Base-by-base conservation (phyloP, 768 basidiomycete genomes). In the Gloeophyllum trabeum region DNA sequence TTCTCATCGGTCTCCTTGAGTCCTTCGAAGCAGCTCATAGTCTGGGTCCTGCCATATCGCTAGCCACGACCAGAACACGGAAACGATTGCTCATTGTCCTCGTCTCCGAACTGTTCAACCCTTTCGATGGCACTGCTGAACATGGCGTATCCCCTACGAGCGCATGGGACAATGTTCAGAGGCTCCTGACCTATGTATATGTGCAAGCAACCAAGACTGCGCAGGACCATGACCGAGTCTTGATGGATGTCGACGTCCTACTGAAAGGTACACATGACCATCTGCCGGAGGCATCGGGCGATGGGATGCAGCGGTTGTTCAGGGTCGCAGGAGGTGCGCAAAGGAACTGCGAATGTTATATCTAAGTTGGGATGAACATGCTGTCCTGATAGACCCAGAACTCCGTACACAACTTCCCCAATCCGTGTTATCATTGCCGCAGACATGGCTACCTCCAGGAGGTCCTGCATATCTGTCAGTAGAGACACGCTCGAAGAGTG, bases 151-250 rank as follows among this genome's bases (percentile, higher is more conserved):
- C 73, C 23, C 73, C 69, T 44, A 68, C 72, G 2, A 59, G 56
- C 14, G 58, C 57, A 23, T 97, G 83, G 78, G 63, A 76, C 41
- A 67, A 68, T 16, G 68, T 92, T 2, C 88, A 93, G 62, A 62
- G 71, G 6, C 70, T 93, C 36, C 68, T 97, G 47, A 86, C 86
- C 0, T 81, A 76, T 53, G 74, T 86, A 28, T 96, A 97, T 58
- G 84, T 88, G 2, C 81, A 84, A 49, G 84, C 87, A n/a, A 82
- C 82, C 12, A 79, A 73, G 51, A 71, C 77, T 32, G 82, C 85
- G 12, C 78, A 81, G 54, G 69, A 73, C 26, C 57, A 68, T 51
- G 75, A 75, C 55, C 82, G 76, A 47, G 62, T 90, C 32, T 67
- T 88, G 43, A 73, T 92, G 69, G 69, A 81, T 42, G 65, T 94